Conservation (phyloP, 2,329 filamentous ascomycete genomes). For the Dactylella cylindrospora region DNA sequence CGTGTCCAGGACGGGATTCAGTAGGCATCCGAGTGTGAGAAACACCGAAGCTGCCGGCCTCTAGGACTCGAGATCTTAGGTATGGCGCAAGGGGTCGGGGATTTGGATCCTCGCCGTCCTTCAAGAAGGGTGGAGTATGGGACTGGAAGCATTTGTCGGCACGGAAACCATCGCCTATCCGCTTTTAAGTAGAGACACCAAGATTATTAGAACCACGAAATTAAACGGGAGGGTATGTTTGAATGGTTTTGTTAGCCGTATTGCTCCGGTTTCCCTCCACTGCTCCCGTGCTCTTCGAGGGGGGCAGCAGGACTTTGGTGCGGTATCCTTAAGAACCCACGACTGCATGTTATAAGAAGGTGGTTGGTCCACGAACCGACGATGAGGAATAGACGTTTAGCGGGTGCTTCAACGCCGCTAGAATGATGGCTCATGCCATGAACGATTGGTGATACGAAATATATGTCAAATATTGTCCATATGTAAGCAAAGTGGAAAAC, state of each 20-base stretch:
- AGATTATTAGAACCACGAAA: constrained; percentile 25
- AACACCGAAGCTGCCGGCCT: constrained; percentile 92
- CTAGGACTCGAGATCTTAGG: constrained; percentile 81
- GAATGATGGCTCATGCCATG: constrained; percentile 85
- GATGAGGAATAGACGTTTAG: constrained; percentile 86
- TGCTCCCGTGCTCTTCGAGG: background rate
- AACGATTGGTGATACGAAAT: constrained; percentile 97
- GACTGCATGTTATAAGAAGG: background rate
- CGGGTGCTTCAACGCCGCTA: constrained; percentile 72
- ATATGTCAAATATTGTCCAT: constrained; percentile 95
- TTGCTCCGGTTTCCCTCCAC: background rate
- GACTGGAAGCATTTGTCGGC: constrained; percentile 97
- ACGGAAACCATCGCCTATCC: constrained; percentile 83
- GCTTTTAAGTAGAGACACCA: constrained; percentile 46
- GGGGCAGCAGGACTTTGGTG: constrained; percentile 12
- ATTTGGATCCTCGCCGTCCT: constrained; percentile 55
- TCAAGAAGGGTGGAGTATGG: constrained; percentile 79
- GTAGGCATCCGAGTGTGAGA: constrained; percentile 96
- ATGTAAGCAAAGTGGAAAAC: constrained; percentile 93
- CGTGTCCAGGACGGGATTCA: constrained; percentile 92
- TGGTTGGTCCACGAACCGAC: constrained; percentile 65
- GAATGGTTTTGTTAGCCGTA: background rate
- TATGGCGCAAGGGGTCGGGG: constrained; percentile 82
- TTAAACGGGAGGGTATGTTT: background rate
- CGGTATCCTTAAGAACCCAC: background rate